phyloP scores from a whole-genome alignment of 2,329 filamentous ascomycete species.

The Ascochyta koolunga region DNA sequence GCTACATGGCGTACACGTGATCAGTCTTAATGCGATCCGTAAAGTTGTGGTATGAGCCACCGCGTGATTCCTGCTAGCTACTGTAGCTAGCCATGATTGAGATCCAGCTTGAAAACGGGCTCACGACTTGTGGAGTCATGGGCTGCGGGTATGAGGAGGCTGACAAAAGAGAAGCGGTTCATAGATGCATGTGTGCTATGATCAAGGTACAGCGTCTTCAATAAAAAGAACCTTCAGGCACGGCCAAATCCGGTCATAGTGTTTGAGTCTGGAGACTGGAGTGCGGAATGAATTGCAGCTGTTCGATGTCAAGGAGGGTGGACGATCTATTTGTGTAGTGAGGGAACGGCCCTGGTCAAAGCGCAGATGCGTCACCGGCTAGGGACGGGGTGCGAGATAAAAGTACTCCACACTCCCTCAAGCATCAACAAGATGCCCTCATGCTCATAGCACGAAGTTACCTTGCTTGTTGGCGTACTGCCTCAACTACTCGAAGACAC shows the following conservation, averaged over 20 bases:
- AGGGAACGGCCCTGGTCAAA: slow-evolving; percentile 4
- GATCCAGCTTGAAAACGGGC: not conserved
- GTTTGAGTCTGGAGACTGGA: not conserved
- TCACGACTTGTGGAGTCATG: not conserved
- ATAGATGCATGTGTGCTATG: not conserved
- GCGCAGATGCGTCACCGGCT: slow-evolving; percentile 33
- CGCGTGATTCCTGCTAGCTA: not conserved
- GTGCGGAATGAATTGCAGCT: not conserved
- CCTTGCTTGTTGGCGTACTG: slow-evolving; percentile 21
- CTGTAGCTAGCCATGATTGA: not conserved
- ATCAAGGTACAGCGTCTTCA: not conserved
- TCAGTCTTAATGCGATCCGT: not conserved
- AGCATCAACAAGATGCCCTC: slow-evolving; percentile 32
- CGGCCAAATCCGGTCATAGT: not conserved
- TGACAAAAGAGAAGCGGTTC: not conserved
- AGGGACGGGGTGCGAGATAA: slow-evolving; percentile 25
- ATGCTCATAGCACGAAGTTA: slow-evolving; percentile 38
- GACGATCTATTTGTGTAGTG: slow-evolving; percentile 1
- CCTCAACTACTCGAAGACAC: slow-evolving; percentile 19
- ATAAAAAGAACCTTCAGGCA: not conserved
- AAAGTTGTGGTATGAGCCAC: not conserved
- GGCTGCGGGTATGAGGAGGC: not conserved
- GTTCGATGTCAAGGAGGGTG: not conserved
- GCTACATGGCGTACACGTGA: not conserved
- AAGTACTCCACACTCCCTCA: slow-evolving; percentile 10